Conservation (phyloP, 106 monocot species). For the Dendrobium officinale region DNA sequence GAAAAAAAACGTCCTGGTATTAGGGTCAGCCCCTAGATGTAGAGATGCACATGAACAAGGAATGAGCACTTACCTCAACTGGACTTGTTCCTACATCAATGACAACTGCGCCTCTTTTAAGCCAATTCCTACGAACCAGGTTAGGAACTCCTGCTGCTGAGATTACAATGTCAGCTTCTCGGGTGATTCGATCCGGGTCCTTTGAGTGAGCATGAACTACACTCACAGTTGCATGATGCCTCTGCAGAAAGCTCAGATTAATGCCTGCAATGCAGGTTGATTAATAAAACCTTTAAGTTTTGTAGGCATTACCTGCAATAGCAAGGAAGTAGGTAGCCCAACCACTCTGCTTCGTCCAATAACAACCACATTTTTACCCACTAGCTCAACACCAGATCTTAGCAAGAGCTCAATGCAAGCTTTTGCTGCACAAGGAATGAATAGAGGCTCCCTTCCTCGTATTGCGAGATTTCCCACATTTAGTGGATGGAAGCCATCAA, state of each 20-base stretch:
- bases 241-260: conserved; percentile 34
- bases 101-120: conserved; percentile 72
- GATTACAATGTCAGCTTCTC: conserved; percentile 79
- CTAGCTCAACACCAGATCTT: conserved; percentile 46
- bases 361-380: conserved; percentile 67
- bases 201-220: conserved; percentile 71
- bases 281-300: neutral
- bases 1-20: too few relatives aligned
- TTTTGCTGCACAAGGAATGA: conserved; percentile 87
- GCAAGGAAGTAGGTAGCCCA: conserved; percentile 73
- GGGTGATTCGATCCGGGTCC: conserved; percentile 70
- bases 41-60: neutral
- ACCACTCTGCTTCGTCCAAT: conserved; percentile 89
- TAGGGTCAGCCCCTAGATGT: too few relatives aligned
- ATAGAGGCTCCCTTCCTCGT: conserved; percentile 63
- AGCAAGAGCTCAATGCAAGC: conserved; percentile 83
- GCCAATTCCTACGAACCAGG: conserved; percentile 71
- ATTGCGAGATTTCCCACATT: conserved; percentile 95
- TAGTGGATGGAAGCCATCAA: conserved; percentile 92
- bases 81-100: conserved; percentile 96
- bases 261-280: neutral
- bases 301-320: conserved; percentile 60
- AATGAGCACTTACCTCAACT: conserved; percentile 48
- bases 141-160: conserved; percentile 87
- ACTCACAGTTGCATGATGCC: conserved; percentile 94